Base-by-base conservation (phyloP, 441 rosid genomes). In the Brassica balearica region DNA sequence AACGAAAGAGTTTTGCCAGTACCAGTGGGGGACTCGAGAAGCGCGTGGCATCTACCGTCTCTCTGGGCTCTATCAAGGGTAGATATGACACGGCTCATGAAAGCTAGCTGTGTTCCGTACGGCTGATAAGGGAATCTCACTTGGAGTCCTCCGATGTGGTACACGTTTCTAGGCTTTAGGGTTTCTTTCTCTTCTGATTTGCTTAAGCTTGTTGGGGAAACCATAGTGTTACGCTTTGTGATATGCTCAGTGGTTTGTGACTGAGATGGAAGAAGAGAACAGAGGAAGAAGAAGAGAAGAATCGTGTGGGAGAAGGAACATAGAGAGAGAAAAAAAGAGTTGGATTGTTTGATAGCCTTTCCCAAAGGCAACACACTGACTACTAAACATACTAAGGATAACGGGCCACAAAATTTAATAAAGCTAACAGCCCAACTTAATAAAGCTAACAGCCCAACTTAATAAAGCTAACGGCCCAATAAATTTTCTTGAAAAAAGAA, bases 41-140 rank as follows among this genome's bases (percentile, higher is more conserved):
- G 60, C 23, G 60, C 60, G 60, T 55, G 60, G 60, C 60, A 55
- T 7, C 23, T 9, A 55, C 23, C 23, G 11, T 55, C 60, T 17
- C 23, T 55, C 25, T 15, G 60, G 8, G 60, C 1, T 3, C 59
- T 7, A 55, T 55, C 60, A 8, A 55, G 60, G 0, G 60, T 55
- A 55, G 60, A 55, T 55, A 55, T 55, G 60, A 55, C 60, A 0
- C 60, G 60, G 23, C 60, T 55, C 60, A 55, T 55, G 60, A 55
- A 55, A 7, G 60, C 60, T 15, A 55, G 60, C 60, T 55, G 23
- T 7, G 60, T 72, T 4, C 99, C 99, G 79, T 95, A 95, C 7
- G 98, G 99, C 58, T 88, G 91, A 83, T 90, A 92, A 7, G 98
- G 99, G 75, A 95, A 93, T 72, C 88, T 90, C n/a, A 95, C 99